A percentile compares a stretch with the other conserved stretches of the same genome.
These are phyloP conservation scores for Candida saitoana DNA, from an alignment of 805 yeast genomes.

Conservation along the genomic window DNA sequence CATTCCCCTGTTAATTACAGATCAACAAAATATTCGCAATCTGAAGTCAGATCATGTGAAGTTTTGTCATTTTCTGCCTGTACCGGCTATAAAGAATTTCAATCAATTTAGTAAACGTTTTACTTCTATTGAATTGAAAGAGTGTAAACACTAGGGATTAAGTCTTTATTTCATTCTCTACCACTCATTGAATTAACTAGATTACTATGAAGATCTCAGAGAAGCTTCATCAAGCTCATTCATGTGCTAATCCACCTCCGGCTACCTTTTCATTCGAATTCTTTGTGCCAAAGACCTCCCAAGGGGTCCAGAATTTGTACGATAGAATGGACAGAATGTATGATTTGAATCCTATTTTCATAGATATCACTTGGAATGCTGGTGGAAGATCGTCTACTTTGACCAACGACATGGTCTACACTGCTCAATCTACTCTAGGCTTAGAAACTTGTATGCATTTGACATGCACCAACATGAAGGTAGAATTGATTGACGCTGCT, in stretches of 20 bases:
- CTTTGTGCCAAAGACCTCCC: slow-evolving; percentile 95
- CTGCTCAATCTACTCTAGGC: slow-evolving; percentile 85
- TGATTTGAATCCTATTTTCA: slow-evolving; percentile 81
- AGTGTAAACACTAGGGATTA: too few relatives aligned
- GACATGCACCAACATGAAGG: slow-evolving; percentile 94
- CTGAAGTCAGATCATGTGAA: background rate
- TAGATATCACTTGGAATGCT: slow-evolving; percentile 98
- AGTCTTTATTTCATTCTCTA: background rate
- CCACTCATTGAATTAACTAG: background rate
- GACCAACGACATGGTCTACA: slow-evolving; percentile 88
- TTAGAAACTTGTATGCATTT: slow-evolving; percentile 97
- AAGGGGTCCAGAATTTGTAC: slow-evolving; percentile 92
- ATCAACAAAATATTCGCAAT: too few relatives aligned
- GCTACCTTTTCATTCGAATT: slow-evolving; percentile 93
- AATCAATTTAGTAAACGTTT: background rate
- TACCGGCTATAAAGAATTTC: background rate
- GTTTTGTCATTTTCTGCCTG: background rate
- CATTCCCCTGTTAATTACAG: too few relatives aligned
- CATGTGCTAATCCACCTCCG: slow-evolving; percentile 35
- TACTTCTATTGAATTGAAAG: background rate
- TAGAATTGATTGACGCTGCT: slow-evolving; percentile 76
- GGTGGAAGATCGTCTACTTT: slow-evolving; percentile 84
- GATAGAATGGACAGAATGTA: slow-evolving; percentile 98
- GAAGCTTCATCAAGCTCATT: slow-evolving; percentile 41
- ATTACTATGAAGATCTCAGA: slow-evolving; percentile 37